Evolutionary conservation across 164 flowering plant genomes (phyloP).

Genomic region (Stephania yunnanensis): DNA sequence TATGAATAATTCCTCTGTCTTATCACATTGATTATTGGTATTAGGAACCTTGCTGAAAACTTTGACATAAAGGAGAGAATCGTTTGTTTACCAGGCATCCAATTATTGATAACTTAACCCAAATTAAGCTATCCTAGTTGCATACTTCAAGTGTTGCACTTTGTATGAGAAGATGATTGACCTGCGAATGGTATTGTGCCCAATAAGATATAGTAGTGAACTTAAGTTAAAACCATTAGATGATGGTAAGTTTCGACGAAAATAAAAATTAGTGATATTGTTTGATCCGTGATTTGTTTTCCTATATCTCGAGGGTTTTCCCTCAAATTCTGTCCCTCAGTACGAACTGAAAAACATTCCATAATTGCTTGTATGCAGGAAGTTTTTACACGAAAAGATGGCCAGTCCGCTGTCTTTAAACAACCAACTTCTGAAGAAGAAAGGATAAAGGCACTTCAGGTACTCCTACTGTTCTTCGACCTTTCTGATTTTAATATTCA

Average conservation of each 20-base stretch:
- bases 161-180: not conserved
- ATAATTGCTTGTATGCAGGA: slow-evolving; percentile 26
- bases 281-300: no score
- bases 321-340: not conserved
- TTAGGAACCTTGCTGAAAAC: no score
- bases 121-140: not conserved
- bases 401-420: slow-evolving; percentile 43
- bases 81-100: no score
- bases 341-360: not conserved
- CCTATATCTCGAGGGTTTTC: no score
- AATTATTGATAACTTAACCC: not conserved
- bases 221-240: not conserved
- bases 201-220: not conserved
- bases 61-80: no score
- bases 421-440: slow-evolving; percentile 46
- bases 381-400: slow-evolving; percentile 35
- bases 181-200: not conserved
- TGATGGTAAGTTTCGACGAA: not conserved
- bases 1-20: no score
- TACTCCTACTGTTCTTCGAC: not conserved
- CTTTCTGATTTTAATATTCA: not conserved
- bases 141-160: not conserved
- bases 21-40: not conserved
- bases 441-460: slow-evolving; percentile 52
- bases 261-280: not conserved